Evolutionary conservation across 169 alveolate genomes (phyloP).

Genomic region (Eimeria necatrix): DNA sequence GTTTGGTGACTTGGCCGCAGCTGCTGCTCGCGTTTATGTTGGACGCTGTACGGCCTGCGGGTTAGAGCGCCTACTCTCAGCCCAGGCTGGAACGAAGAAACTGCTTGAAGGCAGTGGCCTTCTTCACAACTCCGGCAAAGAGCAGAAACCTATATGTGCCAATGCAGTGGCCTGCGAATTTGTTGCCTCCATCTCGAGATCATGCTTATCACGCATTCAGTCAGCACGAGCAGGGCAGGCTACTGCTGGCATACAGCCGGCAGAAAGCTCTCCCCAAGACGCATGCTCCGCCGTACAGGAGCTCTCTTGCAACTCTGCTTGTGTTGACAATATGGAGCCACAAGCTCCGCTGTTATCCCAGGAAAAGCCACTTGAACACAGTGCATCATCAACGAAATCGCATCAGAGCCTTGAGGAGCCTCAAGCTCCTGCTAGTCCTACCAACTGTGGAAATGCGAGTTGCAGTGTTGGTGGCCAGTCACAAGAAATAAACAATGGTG

Average conservation of each 20-base stretch:
- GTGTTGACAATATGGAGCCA: neutral
- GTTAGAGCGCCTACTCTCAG: conserved; percentile 5
- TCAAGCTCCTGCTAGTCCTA: neutral
- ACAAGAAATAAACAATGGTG: neutral
- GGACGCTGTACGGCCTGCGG: neutral
- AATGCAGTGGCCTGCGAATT: no score
- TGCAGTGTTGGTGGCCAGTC: neutral
- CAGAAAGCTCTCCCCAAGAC: neutral
- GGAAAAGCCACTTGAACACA: neutral
- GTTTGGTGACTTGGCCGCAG: neutral
- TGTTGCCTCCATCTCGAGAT: neutral
- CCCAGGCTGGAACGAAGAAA: neutral
- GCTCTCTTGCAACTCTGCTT: neutral
- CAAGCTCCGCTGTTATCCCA: neutral
- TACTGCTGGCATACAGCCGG: neutral
- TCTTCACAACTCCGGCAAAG: neutral
- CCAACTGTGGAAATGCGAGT: neutral
- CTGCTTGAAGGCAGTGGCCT: neutral
- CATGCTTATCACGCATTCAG: neutral
- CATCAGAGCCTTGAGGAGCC: neutral
- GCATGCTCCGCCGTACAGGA: neutral
- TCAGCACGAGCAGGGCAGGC: neutral
- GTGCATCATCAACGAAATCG: neutral
- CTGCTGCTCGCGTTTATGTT: neutral
- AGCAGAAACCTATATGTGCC: no score